Conservation (phyloP, 2,329 filamentous ascomycete species). For the Pseudogymnoascus sp. region DNA sequence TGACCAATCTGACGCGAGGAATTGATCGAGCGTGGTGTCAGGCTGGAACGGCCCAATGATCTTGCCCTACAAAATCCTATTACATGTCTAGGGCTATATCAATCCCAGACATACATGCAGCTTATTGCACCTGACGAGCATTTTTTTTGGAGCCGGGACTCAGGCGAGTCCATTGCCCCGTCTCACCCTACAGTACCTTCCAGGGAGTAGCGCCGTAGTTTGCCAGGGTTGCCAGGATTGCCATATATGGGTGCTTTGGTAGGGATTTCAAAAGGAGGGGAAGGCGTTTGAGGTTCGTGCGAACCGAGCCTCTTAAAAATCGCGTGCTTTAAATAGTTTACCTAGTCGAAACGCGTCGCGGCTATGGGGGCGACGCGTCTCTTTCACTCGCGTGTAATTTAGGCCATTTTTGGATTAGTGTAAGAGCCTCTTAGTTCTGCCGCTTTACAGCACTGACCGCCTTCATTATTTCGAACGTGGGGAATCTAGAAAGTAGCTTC, state of each 20-base stretch:
- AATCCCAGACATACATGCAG: conserved; percentile 5
- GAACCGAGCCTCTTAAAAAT: conserved; percentile 5
- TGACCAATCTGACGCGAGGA: conserved; percentile 1
- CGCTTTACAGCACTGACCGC: conserved; percentile 9
- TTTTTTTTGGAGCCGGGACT: conserved; percentile 3
- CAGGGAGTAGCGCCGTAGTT: background rate
- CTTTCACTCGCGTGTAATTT: background rate
- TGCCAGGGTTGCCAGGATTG: background rate
- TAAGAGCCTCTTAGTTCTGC: conserved; percentile 10
- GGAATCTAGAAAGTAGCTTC: conserved; percentile 9
- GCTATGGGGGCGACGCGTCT: background rate
- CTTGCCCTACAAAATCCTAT: conserved; percentile 2
- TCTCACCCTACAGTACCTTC: background rate
- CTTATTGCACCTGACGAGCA: conserved; percentile 9
- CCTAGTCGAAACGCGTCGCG: conserved; percentile 2
- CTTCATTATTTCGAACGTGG: conserved; percentile 9
- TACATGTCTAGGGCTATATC: conserved; percentile 4
- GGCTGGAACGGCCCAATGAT: conserved; percentile 4
- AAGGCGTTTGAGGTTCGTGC: conserved; percentile 7
- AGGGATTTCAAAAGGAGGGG: background rate
- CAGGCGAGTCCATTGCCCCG: background rate
- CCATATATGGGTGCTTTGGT: background rate
- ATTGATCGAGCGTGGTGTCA: background rate
- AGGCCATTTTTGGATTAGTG: background rate
- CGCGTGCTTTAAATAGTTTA: conserved; percentile 7